Base-by-base conservation (phyloP, 2,329 filamentous ascomycete species). In the Akanthomyces lecanii region DNA sequence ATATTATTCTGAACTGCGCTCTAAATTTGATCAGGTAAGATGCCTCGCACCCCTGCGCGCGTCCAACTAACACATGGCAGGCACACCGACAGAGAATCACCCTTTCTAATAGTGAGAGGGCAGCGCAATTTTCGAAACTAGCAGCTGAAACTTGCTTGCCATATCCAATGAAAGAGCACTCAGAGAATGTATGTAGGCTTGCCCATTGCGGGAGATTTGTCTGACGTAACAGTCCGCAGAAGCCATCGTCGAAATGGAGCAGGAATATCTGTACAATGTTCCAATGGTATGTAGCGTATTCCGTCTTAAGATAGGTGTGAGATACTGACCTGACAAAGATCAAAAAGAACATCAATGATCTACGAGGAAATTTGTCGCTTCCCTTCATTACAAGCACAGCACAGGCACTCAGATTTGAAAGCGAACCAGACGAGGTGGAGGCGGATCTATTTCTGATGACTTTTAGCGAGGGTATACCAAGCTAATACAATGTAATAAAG, bases 351-450 rank as follows among this genome's bases (percentile, higher is more conserved):
- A 65, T 65, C n/a, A 60, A 55, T 18, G 63, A 65, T 47, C 36
- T 54, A 21, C 50, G 50, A 18, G 63, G 63, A 25, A 42, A 63
- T 57, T 52, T 65, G 51, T 60, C 61, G 12, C 30, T 65, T 12
- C 63, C 63, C 5, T 65, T 65, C 40, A 25, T 65, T 23, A 60
- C 54, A 11, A 63, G 54, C 36, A 55, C 51, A 5, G 50, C 56
- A 16, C 53, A 50, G 25, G 63, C 63, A 18, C 33, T 65, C 7
- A 44, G 63, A 42, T 65, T 65, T 56, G 61, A 56, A 47, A 60
- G 58, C 28, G 63, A 65, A 30, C 63, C 63, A 48, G 60, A 65
- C 16, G 63, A 65, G 25, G 61, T 65, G 38, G 63, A 65, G 33
- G 33, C 48, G n/a, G 50, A 56, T 16, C 40, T 63, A 23, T 61